These are phyloP conservation scores for Exidia glandulosa DNA, from an alignment of 768 basidiomycete species.

Conservation along the genomic window DNA sequence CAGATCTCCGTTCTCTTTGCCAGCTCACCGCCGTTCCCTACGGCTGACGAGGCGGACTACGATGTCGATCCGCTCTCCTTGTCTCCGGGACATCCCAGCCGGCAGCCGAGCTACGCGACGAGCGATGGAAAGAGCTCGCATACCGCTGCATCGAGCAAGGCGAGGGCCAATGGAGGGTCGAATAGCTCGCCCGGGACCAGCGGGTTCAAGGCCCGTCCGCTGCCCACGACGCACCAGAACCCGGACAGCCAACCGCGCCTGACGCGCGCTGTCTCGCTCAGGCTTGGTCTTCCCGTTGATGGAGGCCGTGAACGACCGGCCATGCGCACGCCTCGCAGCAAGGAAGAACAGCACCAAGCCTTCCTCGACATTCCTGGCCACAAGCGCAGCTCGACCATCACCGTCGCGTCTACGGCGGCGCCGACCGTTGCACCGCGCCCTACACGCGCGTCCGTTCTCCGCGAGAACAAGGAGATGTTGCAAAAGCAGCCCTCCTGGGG, in stretches of 20 bases:
- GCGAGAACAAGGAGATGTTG: constrained; percentile 46
- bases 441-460: constrained; percentile 62
- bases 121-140: neutral
- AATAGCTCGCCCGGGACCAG: constrained; percentile 28
- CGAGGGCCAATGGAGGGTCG: neutral
- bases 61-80: constrained; percentile 27
- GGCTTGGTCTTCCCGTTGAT: constrained; percentile 4
- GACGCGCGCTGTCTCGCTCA: constrained; percentile 10
- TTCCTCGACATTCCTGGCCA: constrained; percentile 12
- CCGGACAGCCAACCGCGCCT: constrained; percentile 9
- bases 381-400: constrained; percentile 10
- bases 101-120: neutral
- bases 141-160: neutral
- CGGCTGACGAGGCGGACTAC: constrained; percentile 44
- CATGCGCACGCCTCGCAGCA: neutral
- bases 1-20: constrained; percentile 71
- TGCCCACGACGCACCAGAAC: constrained; percentile 45
- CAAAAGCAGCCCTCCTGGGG: constrained; percentile 24
- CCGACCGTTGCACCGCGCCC: constrained; percentile 72
- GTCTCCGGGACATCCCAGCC: constrained; percentile 31
- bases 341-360: neutral
- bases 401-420: constrained; percentile 15
- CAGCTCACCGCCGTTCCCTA: constrained; percentile 72
- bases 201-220: constrained; percentile 52
- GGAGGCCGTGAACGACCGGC: neutral